phyloP scores from a whole-genome alignment of 2,329 filamentous ascomycete species.

The Pleurostoma richardsiae region DNA sequence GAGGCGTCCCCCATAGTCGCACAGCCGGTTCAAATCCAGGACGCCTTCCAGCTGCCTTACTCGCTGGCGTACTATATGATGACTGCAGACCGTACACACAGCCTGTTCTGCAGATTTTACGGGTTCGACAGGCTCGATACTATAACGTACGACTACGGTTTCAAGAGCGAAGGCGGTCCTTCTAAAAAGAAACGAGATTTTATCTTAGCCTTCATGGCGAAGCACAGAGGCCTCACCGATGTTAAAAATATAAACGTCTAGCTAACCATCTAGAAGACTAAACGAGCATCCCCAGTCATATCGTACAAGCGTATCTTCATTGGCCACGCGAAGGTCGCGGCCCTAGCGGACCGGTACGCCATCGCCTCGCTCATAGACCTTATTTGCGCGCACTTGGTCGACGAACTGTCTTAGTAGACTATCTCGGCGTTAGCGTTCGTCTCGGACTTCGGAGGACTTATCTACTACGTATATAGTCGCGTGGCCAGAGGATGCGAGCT shows the following conservation, averaged over 20 bases:
- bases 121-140: too few relatives aligned
- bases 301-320: background rate
- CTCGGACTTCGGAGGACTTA: background rate
- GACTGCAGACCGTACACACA: background rate
- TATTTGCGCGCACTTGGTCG: background rate
- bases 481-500: background rate
- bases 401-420: background rate
- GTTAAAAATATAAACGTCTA: too few relatives aligned
- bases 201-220: background rate
- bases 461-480: background rate
- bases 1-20: background rate
- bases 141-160: background rate
- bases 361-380: conserved; percentile 1
- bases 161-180: too few relatives aligned
- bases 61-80: background rate
- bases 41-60: background rate
- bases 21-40: background rate
- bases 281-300: background rate
- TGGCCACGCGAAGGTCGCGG: background rate
- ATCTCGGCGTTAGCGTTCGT: background rate
- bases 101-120: too few relatives aligned
- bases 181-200: background rate
- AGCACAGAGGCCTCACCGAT: background rate
- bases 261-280: background rate
- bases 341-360: background rate